Conservation (phyloP, 208 protist species). For the Herpetomonas tarakana region DNA sequence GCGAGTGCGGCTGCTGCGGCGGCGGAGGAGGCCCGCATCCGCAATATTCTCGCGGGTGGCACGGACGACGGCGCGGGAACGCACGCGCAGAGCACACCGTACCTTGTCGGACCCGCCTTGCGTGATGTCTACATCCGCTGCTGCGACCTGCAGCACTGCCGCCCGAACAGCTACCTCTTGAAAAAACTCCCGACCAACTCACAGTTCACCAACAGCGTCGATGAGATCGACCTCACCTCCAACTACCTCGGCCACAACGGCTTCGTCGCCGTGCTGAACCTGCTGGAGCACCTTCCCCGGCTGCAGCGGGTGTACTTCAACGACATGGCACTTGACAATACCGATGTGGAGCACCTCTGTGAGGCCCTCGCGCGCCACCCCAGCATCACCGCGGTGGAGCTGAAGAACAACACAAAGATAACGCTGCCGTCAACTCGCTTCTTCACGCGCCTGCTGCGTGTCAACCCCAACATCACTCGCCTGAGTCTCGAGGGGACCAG, state of each 20-base stretch:
- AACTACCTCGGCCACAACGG: slow-evolving; percentile 90
- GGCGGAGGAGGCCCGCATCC: slow-evolving; percentile 16
- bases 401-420: slow-evolving; percentile 81
- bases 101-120: slow-evolving; percentile 46
- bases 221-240: slow-evolving; percentile 83
- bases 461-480: slow-evolving; percentile 48
- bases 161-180: slow-evolving; percentile 87
- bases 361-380: slow-evolving; percentile 45
- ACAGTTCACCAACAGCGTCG: slow-evolving; percentile 60
- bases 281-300: slow-evolving; percentile 67
- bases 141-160: slow-evolving; percentile 77
- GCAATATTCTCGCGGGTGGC: slow-evolving; percentile 9
- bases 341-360: slow-evolving; percentile 74
- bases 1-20: not conserved
- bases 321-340: slow-evolving; percentile 87
- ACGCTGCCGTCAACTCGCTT: slow-evolving; percentile 71
- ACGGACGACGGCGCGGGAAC: not conserved
- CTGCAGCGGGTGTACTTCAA: slow-evolving; percentile 74
- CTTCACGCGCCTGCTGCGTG: slow-evolving; percentile 67
- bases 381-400: slow-evolving; percentile 47
- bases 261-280: slow-evolving; percentile 77
- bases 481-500: slow-evolving; percentile 67
- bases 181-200: slow-evolving; percentile 75
- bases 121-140: slow-evolving; percentile 79
- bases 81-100: not conserved